Evolutionary conservation across 768 basidiomycete genomes (phyloP), one percentile per base, ranked within the genome.

Genomic region (Dacryopinax spathularia): DNA sequence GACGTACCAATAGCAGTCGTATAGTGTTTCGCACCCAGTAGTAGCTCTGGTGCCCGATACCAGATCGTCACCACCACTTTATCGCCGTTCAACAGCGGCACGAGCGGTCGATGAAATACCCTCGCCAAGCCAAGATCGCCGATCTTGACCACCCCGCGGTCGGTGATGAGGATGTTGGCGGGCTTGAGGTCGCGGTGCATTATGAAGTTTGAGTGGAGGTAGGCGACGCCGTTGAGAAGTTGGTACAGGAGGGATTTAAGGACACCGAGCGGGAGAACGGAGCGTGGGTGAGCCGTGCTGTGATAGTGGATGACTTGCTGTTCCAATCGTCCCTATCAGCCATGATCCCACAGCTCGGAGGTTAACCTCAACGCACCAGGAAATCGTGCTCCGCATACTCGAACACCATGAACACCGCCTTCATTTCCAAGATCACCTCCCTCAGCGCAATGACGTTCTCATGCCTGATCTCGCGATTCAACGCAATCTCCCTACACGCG

Each of bases 221-320:
- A 98, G 62, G 92, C 78, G 18, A 97, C 84, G 9, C 96, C 96
- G 70, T 93, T 94, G 61, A 97, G 76, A 22, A 98, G 87, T 73
- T 98, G 96, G 74, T 91, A 93, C 2, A 90, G 85, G 35, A 98
- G 82, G 2, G 91, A 91, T 73, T 97, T 97, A 68, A 99, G 85
- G 6, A 95, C 87, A 12, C 87, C 78, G 0, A 79, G 75, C 1
- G 87, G 80, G 41, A 98, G 89, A 16, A 84, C 77, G 6, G 81
- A 77, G 9, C 96, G 88, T 20, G 48, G 48, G 1, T 93, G 80
- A 1, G 87, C 88, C 72, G 95, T 91, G 12, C 92, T 91, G 72
- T 98, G 91, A 74, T 97, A 94, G 71, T 98, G 96, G 44, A 99
- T 99, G 60, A 99, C 87, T 92, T 99, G 96, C 91, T 97, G 66